Base-by-base conservation (phyloP, 345 rosid genomes). In the Moringa oleifera region DNA sequence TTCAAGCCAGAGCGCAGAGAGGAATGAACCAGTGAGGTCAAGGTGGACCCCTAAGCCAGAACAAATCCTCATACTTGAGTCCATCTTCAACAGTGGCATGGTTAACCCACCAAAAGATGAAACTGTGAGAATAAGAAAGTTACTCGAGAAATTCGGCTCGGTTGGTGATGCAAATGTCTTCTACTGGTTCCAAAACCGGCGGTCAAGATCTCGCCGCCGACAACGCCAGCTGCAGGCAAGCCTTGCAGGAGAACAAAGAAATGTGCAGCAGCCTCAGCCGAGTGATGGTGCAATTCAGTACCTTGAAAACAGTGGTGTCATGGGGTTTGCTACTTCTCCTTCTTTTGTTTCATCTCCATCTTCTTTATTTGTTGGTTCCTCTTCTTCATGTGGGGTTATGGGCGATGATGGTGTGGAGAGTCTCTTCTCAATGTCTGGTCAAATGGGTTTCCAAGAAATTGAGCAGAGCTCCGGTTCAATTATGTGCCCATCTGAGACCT, bases 11-110 rank as follows among this genome's bases (percentile, higher is more conserved):
- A 67, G 72, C 62, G 57, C 69, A 2, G 84, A 76, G 65, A 74
- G 89, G 61, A 71, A 74, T 20, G 97, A 93, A 66, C 86, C 92
- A 1, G 96, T 90, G 53, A 71, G 99, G 69, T 94, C 99, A 59
- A 65, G 99, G 71, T 94, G 99, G 99, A 90, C 97, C 28, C 99
- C 99, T 6, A 94, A 94, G 75, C 93, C 97, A 13, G 99, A 94
- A 74, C 99, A 94, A 73, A 90, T 94, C 78, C 83, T 90, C 78
- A 94, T 94, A 67, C 96, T 94, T 12, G 99, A 94, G 76, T 88
- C 99, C 68, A 90, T 94, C 85, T 94, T 90, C 79, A 90, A 90
- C 66, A 90, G 99, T 63, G 99, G 97, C 19, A 90, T 90, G 97
- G 97, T 94, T 8, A 94, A 94, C 72, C 99, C 99, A 47, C 92